These are phyloP conservation scores for Pichia phayaonensis DNA, from an alignment of 805 yeast species.

Conservation along the genomic window DNA sequence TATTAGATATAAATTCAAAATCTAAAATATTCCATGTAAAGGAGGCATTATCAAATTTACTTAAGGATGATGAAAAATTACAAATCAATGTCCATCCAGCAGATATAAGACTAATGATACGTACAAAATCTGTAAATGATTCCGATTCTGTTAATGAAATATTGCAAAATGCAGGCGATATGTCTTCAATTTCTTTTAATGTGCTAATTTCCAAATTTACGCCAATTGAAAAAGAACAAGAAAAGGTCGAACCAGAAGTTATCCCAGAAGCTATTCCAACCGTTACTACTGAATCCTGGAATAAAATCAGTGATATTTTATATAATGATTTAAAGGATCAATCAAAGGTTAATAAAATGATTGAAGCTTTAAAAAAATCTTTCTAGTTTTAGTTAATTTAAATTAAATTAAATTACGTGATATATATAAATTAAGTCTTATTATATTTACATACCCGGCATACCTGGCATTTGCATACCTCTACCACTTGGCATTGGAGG, in stretches of 20 bases:
- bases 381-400: too few relatives aligned
- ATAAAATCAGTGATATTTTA: conserved; percentile 6
- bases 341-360: neutral
- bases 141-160: conserved; percentile 25
- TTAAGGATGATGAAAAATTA: conserved; percentile 20
- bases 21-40: conserved; percentile 32
- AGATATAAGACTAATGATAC: conserved; percentile 40
- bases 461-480: conserved; percentile 45
- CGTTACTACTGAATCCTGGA: conserved; percentile 6
- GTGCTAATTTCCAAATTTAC: conserved; percentile 12
- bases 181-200: conserved; percentile 8
- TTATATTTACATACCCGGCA: conserved; percentile 9
- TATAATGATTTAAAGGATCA: conserved; percentile 4
- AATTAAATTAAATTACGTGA: neutral
- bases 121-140: conserved; percentile 45
- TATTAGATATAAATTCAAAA: conserved; percentile 15
- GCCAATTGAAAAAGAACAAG: neutral
- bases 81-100: conserved; percentile 23
- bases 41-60: conserved; percentile 25
- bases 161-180: conserved; percentile 1
- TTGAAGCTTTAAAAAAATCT: neutral
- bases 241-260: neutral
- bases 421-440: neutral
- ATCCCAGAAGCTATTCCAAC: neutral
- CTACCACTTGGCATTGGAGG: conserved; percentile 44